Evolutionary conservation across 176 grass and related monocot species (phyloP).

Genomic region (Oryza glaberrima): DNA sequence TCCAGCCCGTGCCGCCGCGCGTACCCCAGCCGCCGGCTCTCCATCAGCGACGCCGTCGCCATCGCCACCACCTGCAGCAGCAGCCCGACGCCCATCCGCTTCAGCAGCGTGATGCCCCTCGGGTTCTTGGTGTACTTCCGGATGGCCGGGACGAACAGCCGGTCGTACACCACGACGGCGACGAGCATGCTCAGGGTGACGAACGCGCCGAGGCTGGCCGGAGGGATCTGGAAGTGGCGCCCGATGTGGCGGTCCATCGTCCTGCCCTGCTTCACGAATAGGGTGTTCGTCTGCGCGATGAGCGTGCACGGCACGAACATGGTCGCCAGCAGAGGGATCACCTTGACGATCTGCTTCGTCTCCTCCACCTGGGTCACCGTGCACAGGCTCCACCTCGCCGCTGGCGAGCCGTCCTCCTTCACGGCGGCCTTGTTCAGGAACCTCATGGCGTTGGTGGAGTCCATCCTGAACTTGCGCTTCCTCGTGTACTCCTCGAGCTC

Average conservation of each 20-base stretch:
- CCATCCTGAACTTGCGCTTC: conserved; percentile 41
- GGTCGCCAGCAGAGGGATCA: conserved; percentile 48
- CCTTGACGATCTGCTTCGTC: conserved; percentile 52
- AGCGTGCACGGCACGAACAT: conserved; percentile 59
- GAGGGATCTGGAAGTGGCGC: conserved; percentile 51
- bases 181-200: conserved; percentile 58
- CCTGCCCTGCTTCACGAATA: conserved; percentile 75
- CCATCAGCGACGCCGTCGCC: conserved; percentile 45
- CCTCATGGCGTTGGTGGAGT: conserved; percentile 43
- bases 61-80: conserved; percentile 39
- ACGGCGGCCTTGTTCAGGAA: conserved; percentile 71
- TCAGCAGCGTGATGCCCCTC: conserved; percentile 55
- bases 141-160: conserved; percentile 39
- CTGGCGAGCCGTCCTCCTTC: conserved; percentile 18
- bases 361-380: conserved; percentile 71
- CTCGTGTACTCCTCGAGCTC: conserved; percentile 50
- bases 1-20: conserved; percentile 38
- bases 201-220: conserved; percentile 58
- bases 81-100: conserved; percentile 55
- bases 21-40: conserved; percentile 43
- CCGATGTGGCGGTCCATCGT: conserved; percentile 55
- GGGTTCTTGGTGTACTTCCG: conserved; percentile 55
- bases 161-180: conserved; percentile 48
- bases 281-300: conserved; percentile 61
- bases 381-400: conserved; percentile 43